These are phyloP conservation scores for Sanghuangporus sanghuang DNA, from an alignment of 1,284 basidiomycete genomes.

Conservation along the genomic window DNA sequence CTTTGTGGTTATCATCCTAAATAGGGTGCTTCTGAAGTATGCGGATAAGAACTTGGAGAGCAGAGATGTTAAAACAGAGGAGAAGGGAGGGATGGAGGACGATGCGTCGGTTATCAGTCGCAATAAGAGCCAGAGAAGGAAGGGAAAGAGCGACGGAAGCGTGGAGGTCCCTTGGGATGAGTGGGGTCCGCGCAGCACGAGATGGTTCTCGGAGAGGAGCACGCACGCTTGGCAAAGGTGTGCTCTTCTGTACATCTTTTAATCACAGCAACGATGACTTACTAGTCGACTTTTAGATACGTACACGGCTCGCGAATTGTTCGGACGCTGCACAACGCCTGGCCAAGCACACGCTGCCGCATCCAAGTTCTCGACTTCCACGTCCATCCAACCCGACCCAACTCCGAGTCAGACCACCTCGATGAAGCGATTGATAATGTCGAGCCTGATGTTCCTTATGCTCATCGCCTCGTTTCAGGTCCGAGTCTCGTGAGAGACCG, in stretches of 20 bases:
- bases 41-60: neutral
- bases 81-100: neutral
- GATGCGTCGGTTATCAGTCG: slow-evolving; percentile 16
- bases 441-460: slow-evolving; percentile 6
- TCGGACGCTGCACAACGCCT: slow-evolving; percentile 21
- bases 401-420: neutral
- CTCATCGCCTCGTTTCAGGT: slow-evolving; percentile 1
- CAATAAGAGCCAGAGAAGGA: neutral
- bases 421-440: neutral
- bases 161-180: slow-evolving; percentile 30
- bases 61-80: neutral
- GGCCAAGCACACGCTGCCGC: slow-evolving; percentile 9
- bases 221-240: slow-evolving; percentile 37
- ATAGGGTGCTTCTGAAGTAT: slow-evolving; percentile 10
- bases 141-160: neutral
- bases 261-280: neutral
- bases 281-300: slow-evolving; percentile 30
- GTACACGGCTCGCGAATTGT: slow-evolving; percentile 41
- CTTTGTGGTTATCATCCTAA: slow-evolving; percentile 10
- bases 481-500: slow-evolving; percentile 4
- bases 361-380: slow-evolving; percentile 37
- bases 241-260: slow-evolving; percentile 2
- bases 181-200: slow-evolving; percentile 41
- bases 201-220: slow-evolving; percentile 30
- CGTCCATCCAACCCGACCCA: slow-evolving; percentile 23